Conservation (phyloP, 768 basidiomycete species). For the Rickenella mellea region DNA sequence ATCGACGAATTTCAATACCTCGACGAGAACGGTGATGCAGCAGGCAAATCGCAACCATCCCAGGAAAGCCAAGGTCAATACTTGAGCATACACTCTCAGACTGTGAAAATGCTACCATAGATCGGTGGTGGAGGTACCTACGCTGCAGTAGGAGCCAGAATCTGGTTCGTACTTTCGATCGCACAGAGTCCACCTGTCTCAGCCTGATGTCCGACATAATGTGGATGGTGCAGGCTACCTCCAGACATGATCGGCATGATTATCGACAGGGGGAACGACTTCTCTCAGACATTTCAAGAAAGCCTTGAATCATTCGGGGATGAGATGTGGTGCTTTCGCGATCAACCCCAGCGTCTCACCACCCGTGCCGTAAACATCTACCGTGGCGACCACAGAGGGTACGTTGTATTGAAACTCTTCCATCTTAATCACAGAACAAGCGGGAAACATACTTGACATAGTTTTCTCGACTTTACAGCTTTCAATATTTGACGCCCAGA, state of each 20-base stretch:
- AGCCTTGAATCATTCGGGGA: constrained; percentile 52
- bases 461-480: constrained; percentile 33
- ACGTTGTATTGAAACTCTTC: constrained; percentile 8
- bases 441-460: neutral
- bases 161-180: constrained; percentile 43
- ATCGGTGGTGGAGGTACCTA: constrained; percentile 89
- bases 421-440: neutral
- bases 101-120: constrained; percentile 22
- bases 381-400: constrained; percentile 66
- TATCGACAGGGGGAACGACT: constrained; percentile 73
- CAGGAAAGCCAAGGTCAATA: constrained; percentile 31
- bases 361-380: constrained; percentile 72
- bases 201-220: neutral
- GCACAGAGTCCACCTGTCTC: neutral
- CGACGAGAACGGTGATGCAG: constrained; percentile 46
- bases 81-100: neutral
- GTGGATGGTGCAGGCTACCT: constrained; percentile 42
- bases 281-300: constrained; percentile 47
- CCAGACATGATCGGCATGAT: constrained; percentile 68
- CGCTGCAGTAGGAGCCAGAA: constrained; percentile 69
- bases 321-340: constrained; percentile 73
- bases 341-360: constrained; percentile 44
- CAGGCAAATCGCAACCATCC: constrained; percentile 31
- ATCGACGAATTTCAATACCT: constrained; percentile 69
- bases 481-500: constrained; percentile 68